Evolutionary conservation across 2,329 filamentous ascomycete genomes (phyloP).

Genomic region (Remersonia thermophila): DNA sequence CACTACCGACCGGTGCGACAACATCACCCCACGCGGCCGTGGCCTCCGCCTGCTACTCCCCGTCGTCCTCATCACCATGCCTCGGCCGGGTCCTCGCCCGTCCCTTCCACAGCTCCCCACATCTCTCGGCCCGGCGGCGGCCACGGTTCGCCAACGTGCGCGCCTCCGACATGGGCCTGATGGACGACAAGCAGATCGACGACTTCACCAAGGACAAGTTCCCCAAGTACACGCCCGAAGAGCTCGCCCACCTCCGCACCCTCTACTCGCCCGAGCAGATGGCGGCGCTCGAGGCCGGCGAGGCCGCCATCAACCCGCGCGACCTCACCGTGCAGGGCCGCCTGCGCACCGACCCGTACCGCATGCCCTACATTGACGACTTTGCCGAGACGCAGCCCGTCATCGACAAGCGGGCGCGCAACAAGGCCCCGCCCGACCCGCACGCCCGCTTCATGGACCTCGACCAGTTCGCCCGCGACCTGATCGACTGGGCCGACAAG

Average conservation of each 20-base stretch:
- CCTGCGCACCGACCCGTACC: slow-evolving; percentile 59
- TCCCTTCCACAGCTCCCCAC: slow-evolving; percentile 40
- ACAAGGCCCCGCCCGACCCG: slow-evolving; percentile 38
- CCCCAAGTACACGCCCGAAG: slow-evolving; percentile 53
- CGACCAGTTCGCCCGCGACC: slow-evolving; percentile 49
- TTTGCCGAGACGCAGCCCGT: slow-evolving; percentile 65
- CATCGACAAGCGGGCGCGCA: slow-evolving; percentile 55
- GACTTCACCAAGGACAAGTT: slow-evolving; percentile 37
- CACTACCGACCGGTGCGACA: slow-evolving; percentile 6
- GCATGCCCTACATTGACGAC: slow-evolving; percentile 68
- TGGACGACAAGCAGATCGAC: slow-evolving; percentile 31
- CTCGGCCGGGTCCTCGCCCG: slow-evolving; percentile 23
- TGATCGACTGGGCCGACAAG: slow-evolving; percentile 34
- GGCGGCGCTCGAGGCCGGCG: slow-evolving; percentile 68
- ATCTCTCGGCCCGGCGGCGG: slow-evolving; percentile 32
- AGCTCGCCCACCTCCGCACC: slow-evolving; percentile 48
- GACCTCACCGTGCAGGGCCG: slow-evolving; percentile 65
- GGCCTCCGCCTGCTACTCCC: too few species aligned
- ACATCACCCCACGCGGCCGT: slow-evolving; percentile 4
- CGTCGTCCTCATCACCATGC: slow-evolving; percentile 6
- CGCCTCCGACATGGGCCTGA: slow-evolving; percentile 39
- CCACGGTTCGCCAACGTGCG: slow-evolving; percentile 41
- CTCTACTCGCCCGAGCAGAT: slow-evolving; percentile 74
- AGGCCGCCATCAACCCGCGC: slow-evolving; percentile 59
- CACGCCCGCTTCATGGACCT: slow-evolving; percentile 47